A percentile compares a stretch with the other conserved stretches of the same genome.
Conservation (phyloP, 306 rosid genomes). For the Astragalus membranaceus region DNA sequence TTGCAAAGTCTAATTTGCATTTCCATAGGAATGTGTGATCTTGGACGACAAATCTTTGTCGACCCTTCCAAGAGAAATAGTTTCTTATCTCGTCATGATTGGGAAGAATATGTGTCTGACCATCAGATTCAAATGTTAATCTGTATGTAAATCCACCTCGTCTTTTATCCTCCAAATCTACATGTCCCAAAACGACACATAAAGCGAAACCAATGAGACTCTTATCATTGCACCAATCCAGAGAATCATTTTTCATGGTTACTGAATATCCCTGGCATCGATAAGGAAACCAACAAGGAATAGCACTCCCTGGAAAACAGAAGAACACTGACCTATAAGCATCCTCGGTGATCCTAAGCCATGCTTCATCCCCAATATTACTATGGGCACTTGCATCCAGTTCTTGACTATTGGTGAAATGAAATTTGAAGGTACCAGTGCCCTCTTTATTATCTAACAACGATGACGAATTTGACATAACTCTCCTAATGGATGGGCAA, state of each 20-base stretch:
- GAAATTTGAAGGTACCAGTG: not conserved
- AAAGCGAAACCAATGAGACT: constrained; percentile 2
- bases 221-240: not conserved
- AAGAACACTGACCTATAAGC: not conserved
- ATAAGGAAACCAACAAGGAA: constrained; percentile 23
- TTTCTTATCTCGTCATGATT: not conserved
- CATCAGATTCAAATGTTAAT: constrained; percentile 1
- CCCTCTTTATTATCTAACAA: not conserved
- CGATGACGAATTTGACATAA: constrained; percentile 6
- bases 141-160: not conserved
- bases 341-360: not conserved
- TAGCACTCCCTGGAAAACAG: constrained; percentile 26
- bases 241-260: not conserved
- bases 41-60: not conserved
- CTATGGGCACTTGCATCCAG: not conserved
- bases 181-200: not conserved
- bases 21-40: constrained; percentile 21
- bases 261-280: not conserved
- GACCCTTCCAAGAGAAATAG: not conserved
- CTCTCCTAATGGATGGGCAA: constrained; percentile 8
- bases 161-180: not conserved
- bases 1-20: not conserved
- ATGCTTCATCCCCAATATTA: not conserved
- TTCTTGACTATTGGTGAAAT: constrained; percentile 22
- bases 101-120: not conserved